These are phyloP conservation scores for Xylariaceae sp. DNA, from an alignment of 2,329 filamentous ascomycete species.

Conservation along the genomic window DNA sequence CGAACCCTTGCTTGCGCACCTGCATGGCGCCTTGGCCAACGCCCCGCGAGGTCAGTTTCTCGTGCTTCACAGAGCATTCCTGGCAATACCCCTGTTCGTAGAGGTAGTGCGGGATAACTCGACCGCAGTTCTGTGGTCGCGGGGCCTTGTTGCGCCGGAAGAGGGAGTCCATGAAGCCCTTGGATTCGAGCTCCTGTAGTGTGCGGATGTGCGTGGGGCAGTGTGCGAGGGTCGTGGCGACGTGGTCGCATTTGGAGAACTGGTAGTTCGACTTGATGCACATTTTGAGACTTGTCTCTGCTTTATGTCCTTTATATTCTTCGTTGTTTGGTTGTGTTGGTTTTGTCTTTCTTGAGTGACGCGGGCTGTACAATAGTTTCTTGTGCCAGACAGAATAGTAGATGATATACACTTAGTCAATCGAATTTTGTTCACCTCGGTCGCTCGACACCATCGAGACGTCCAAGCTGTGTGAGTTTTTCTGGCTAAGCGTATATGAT, in stretches of 20 bases:
- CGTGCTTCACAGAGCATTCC: conserved; percentile 18
- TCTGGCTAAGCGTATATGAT: no score
- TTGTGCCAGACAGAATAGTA: no score
- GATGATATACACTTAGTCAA: no score
- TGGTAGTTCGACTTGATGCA: conserved; percentile 23
- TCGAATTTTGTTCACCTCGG: no score
- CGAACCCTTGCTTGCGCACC: conserved; percentile 14
- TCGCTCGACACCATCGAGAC: no score
- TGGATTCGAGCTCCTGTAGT: conserved; percentile 18
- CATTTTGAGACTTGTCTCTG: conserved; percentile 15
- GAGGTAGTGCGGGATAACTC: conserved; percentile 21
- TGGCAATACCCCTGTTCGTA: conserved; percentile 19
- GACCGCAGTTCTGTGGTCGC: conserved; percentile 20
- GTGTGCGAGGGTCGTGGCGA: conserved; percentile 14
- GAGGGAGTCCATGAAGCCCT: conserved; percentile 19
- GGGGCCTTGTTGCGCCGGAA: conserved; percentile 8
- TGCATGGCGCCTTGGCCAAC: conserved; percentile 23
- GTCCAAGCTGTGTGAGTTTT: no score
- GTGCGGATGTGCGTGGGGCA: conserved; percentile 26
- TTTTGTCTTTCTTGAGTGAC: not conserved
- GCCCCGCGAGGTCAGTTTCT: conserved; percentile 9
- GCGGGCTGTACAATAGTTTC: no score
- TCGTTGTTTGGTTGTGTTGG: not conserved
- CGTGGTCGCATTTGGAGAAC: conserved; percentile 24
- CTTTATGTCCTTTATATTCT: not conserved